Conservation (phyloP, 2,329 filamentous ascomycete genomes). For the Zelopaecilomyces penicillatus region DNA sequence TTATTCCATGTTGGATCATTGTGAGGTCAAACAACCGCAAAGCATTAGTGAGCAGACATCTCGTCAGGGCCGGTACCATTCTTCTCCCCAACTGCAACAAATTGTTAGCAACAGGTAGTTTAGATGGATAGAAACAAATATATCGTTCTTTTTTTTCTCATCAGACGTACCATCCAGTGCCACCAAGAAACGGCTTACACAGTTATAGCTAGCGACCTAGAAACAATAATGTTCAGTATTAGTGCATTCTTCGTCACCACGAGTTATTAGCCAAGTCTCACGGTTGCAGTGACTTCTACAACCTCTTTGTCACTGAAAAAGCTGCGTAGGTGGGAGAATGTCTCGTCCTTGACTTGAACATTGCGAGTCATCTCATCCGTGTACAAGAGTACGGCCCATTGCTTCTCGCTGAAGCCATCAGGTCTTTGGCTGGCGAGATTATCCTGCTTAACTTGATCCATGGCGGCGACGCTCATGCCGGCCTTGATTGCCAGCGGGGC, state of each 20-base stretch:
- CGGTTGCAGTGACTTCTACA: slow-evolving; percentile 72
- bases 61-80: slow-evolving; percentile 44
- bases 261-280: slow-evolving; percentile 25
- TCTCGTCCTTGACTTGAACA: slow-evolving; percentile 58
- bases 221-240: slow-evolving; percentile 5
- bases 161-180: slow-evolving; percentile 60
- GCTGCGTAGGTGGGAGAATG: slow-evolving; percentile 55
- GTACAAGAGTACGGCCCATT: slow-evolving; percentile 63
- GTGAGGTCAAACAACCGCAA: neutral
- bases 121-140: slow-evolving; percentile 5
- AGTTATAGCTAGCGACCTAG: slow-evolving; percentile 68
- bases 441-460: slow-evolving; percentile 35
- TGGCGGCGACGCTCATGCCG: slow-evolving; percentile 44
- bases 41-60: slow-evolving; percentile 24
- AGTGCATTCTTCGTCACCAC: slow-evolving; percentile 6
- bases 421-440: slow-evolving; percentile 19
- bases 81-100: slow-evolving; percentile 44
- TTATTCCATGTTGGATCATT: neutral
- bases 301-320: slow-evolving; percentile 63
- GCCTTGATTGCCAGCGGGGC: slow-evolving; percentile 56
- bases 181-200: slow-evolving; percentile 75
- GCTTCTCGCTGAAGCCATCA: slow-evolving; percentile 42
- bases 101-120: slow-evolving; percentile 8
- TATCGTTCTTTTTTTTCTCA: neutral
- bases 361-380: slow-evolving; percentile 77